phyloP scores from a whole-genome alignment of 1,284 basidiomycete species.

The Ustilago cynodontis region DNA sequence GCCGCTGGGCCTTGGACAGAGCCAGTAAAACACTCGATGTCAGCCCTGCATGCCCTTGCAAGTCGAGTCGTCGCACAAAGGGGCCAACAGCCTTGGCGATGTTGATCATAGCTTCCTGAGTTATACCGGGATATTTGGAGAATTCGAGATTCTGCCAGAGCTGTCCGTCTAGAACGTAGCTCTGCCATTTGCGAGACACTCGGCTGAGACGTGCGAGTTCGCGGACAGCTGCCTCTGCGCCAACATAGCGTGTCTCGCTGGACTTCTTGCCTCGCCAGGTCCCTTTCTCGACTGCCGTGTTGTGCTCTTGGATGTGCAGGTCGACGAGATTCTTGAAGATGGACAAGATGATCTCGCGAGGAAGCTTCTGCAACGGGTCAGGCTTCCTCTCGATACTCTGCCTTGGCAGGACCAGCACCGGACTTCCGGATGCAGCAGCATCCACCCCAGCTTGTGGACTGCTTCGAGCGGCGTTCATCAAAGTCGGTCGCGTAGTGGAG shows the following conservation, averaged over 20 bases:
- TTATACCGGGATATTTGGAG: conserved; percentile 72
- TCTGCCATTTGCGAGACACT: conserved; percentile 85
- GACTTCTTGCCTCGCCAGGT: conserved; percentile 37
- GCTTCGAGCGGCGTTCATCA: conserved; percentile 39
- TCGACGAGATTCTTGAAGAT: conserved; percentile 39
- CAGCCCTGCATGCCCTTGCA: conserved; percentile 78
- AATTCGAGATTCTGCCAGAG: conserved; percentile 77
- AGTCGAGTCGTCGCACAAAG: conserved; percentile 78
- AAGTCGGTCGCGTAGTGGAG: conserved; percentile 14
- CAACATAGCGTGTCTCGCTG: conserved; percentile 36
- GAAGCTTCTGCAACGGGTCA: conserved; percentile 34
- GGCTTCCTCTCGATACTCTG: conserved; percentile 19
- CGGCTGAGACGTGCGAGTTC: conserved; percentile 69
- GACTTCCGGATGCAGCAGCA: conserved; percentile 15
- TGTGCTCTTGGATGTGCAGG: conserved; percentile 36
- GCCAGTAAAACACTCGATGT: conserved; percentile 35
- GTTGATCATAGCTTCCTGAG: conserved; percentile 37
- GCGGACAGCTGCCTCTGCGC: conserved; percentile 36
- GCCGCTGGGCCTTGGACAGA: conserved; percentile 33
- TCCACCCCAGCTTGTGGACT: conserved; percentile 38
- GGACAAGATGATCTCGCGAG: conserved; percentile 35
- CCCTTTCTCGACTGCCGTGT: conserved; percentile 15
- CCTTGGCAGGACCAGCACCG: conserved; percentile 29
- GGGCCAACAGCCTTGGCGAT: conserved; percentile 71
- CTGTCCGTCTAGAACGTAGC: conserved; percentile 85